A percentile compares a stretch with the other conserved stretches of the same genome.
Evolutionary conservation across 257 asterid species (phyloP).

Genomic region (Capsicum rhomboideum): DNA sequence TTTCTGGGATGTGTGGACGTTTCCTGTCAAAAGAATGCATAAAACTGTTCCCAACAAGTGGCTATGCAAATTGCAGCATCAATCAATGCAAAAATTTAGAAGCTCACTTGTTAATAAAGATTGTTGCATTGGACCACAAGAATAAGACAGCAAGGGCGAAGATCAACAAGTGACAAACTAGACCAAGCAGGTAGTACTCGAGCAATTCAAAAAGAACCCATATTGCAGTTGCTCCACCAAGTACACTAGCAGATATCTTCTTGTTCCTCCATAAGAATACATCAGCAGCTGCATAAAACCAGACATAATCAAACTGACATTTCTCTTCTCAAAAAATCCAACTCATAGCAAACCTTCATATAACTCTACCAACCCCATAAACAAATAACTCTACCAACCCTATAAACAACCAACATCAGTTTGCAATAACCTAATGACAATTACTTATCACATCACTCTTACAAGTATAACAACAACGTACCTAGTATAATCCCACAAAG

Average conservation of each 20-base stretch:
- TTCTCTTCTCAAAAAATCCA: background rate
- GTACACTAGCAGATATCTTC: constrained; percentile 2
- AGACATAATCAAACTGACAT: background rate
- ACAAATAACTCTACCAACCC: too few species aligned
- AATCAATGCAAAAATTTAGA: background rate
- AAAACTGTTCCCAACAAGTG: background rate
- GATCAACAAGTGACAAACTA: constrained; percentile 54
- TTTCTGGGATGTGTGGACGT: constrained; percentile 65
- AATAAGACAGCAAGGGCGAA: constrained; percentile 46
- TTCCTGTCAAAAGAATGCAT: constrained; percentile 31
- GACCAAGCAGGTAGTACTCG: constrained; percentile 54
- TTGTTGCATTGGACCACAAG: constrained; percentile 72
- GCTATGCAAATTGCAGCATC: background rate
- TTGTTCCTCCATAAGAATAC: constrained; percentile 2
- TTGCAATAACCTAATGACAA: background rate
- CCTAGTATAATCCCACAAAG: too few species aligned
- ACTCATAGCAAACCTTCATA: background rate
- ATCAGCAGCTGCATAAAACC: background rate
- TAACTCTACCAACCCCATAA: background rate
- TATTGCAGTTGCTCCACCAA: constrained; percentile 1
- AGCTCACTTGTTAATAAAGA: constrained; percentile 63
- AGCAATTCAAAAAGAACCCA: constrained; percentile 4
- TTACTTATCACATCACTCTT: background rate
- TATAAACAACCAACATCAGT: background rate
- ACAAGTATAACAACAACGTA: too few species aligned